phyloP scores from a whole-genome alignment of 169 alveolate species.

The Cryptosporidium ryanae region DNA sequence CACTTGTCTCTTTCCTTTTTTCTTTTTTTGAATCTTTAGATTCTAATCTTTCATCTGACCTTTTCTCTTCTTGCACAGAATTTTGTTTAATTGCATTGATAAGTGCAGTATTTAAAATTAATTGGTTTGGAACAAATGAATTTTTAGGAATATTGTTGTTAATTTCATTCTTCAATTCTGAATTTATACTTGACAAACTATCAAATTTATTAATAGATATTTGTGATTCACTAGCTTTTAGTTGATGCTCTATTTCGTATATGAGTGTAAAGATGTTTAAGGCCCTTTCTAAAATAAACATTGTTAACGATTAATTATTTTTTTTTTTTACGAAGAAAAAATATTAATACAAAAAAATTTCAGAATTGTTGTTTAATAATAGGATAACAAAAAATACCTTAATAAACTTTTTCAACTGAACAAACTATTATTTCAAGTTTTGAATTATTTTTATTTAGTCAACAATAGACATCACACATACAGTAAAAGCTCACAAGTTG shows the following conservation, averaged over 20 bases:
- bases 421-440: too few species aligned
- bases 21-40: background rate
- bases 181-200: background rate
- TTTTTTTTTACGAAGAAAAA: too few species aligned
- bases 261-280: slow-evolving; percentile 41
- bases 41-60: slow-evolving; percentile 4
- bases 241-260: slow-evolving; percentile 35
- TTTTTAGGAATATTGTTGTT: background rate
- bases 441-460: background rate
- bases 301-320: background rate
- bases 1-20: slow-evolving; percentile 11
- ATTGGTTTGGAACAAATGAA: slow-evolving; percentile 49
- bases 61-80: background rate
- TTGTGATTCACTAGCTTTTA: background rate
- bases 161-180: background rate
- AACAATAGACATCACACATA: slow-evolving; percentile 66
- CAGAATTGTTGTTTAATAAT: too few species aligned
- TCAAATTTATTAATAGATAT: slow-evolving; percentile 1
- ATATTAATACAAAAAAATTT: too few species aligned
- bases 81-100: slow-evolving; percentile 31
- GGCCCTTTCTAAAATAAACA: slow-evolving; percentile 69
- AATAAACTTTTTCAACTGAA: too few species aligned
- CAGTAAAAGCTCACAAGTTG: slow-evolving; percentile 18
- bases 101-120: slow-evolving; percentile 41
- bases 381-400: too few species aligned